These are phyloP conservation scores for Teratosphaeria destructans DNA, from an alignment of 2,329 filamentous ascomycete genomes.

Conservation along the genomic window DNA sequence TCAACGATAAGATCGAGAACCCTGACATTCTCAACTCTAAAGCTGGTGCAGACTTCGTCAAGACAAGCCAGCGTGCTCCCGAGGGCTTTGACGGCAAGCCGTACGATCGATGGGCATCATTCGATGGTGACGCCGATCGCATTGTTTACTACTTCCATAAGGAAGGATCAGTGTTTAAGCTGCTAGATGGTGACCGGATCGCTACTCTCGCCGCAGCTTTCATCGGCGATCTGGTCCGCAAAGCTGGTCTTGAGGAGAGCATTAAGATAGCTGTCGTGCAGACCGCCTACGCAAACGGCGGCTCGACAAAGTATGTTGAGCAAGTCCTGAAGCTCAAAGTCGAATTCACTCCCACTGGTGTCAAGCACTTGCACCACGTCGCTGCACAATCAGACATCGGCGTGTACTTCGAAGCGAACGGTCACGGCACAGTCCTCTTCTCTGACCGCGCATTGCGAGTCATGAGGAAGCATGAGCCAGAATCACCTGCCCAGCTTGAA, in stretches of 20 bases:
- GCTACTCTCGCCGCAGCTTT: conserved; percentile 89
- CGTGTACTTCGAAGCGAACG: conserved; percentile 98
- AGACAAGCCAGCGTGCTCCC: conserved; percentile 88
- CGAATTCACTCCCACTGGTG: conserved; percentile 86
- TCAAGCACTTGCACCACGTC: conserved; percentile 97
- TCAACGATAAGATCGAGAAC: conserved; percentile 88
- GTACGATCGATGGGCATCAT: conserved; percentile 73
- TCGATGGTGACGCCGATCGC: conserved; percentile 92
- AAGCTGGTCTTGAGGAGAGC: conserved; percentile 66
- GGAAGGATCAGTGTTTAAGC: conserved; percentile 70
- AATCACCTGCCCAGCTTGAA: conserved; percentile 84
- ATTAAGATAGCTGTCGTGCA: conserved; percentile 91
- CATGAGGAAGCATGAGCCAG: conserved; percentile 70
- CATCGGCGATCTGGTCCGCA: conserved; percentile 76
- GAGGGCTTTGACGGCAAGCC: conserved; percentile 66
- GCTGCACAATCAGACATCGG: conserved; percentile 90
- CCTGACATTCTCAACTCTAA: conserved; percentile 79
- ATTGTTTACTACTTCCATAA: conserved; percentile 92
- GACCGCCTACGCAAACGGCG: conserved; percentile 94
- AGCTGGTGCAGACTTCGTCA: conserved; percentile 94
- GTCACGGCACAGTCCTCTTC: conserved; percentile 93
- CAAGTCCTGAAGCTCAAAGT: conserved; percentile 81
- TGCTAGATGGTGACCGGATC: conserved; percentile 94
- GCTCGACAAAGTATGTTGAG: conserved; percentile 83
- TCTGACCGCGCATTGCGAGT: conserved; percentile 69